Evolutionary conservation across 805 yeast species (phyloP).

Genomic region (Candida argentea): DNA sequence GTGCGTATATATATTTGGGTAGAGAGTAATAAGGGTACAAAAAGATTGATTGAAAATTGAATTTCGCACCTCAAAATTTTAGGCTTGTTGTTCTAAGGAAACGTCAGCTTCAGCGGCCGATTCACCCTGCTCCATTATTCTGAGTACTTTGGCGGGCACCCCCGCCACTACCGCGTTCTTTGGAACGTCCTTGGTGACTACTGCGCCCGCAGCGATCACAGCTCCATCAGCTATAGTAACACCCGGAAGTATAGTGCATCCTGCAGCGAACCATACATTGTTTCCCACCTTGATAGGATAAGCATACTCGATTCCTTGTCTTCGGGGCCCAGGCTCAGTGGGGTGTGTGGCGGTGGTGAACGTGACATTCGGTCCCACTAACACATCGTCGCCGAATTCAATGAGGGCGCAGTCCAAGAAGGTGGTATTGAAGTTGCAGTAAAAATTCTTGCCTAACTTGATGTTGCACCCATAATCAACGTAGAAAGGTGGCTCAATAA

Average conservation of each 20-base stretch:
- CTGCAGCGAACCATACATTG: conserved; percentile 61
- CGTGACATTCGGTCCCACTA: conserved; percentile 55
- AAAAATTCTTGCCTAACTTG: conserved; percentile 46
- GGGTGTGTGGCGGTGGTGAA: conserved; percentile 61
- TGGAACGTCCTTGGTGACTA: conserved; percentile 51
- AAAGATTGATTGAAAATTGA: not conserved
- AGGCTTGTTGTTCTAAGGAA: not conserved
- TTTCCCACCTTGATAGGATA: conserved; percentile 49
- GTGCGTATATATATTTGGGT: not conserved
- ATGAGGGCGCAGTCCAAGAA: conserved; percentile 54
- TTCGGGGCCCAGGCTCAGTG: conserved; percentile 35
- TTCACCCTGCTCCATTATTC: conserved; percentile 5
- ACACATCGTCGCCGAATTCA: conserved; percentile 47
- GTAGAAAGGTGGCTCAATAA: conserved; percentile 48
- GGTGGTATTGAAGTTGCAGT: conserved; percentile 45
- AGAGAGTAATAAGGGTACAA: too few relatives aligned
- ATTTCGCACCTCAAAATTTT: not conserved
- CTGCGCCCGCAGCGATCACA: conserved; percentile 60
- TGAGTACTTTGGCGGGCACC: conserved; percentile 44
- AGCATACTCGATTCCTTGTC: conserved; percentile 41
- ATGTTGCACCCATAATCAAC: conserved; percentile 64
- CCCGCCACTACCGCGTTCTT: conserved; percentile 51
- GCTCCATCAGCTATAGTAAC: conserved; percentile 53
- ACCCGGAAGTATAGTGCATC: conserved; percentile 50
- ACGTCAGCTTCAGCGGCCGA: conserved; percentile 2